A percentile compares a stretch with the other conserved stretches of the same genome.
Evolutionary conservation across 306 rosid genomes (phyloP).

Genomic region (Pterocarpus macrocarpus): DNA sequence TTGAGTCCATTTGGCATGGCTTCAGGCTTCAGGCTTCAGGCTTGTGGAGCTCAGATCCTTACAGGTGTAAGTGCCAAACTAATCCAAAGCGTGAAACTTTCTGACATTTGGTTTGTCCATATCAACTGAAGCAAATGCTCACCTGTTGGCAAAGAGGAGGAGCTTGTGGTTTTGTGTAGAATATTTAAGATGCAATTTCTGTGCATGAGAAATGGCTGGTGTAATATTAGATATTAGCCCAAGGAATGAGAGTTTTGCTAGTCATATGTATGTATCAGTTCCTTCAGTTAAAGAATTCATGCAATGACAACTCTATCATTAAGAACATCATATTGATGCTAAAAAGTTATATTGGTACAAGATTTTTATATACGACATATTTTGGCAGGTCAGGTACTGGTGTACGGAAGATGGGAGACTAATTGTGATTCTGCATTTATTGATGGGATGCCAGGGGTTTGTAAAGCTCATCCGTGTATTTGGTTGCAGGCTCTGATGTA

Average conservation of each 20-base stretch:
- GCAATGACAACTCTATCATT: constrained; percentile 54
- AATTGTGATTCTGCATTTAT: constrained; percentile 49
- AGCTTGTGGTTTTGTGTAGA: constrained; percentile 39
- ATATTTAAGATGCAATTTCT: constrained; percentile 48
- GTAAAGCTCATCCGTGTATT: constrained; percentile 39
- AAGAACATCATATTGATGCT: constrained; percentile 55
- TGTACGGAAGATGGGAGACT: constrained; percentile 60
- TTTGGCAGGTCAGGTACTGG: constrained; percentile 51
- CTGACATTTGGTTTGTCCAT: constrained; percentile 42
- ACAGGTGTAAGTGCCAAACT: constrained; percentile 40
- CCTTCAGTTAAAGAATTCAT: constrained; percentile 45
- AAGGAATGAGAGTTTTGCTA: constrained; percentile 47
- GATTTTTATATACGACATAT: constrained; percentile 29
- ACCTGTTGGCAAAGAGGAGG: constrained; percentile 48
- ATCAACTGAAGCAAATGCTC: constrained; percentile 45
- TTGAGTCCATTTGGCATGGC: constrained; percentile 44
- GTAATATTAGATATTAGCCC: constrained; percentile 29
- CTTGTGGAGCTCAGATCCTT: constrained; percentile 42
- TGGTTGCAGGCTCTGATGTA: constrained; percentile 52
- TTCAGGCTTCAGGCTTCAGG: constrained; percentile 37
- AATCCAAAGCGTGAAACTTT: constrained; percentile 40
- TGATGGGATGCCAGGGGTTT: constrained; percentile 48
- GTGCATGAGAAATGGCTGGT: constrained; percentile 41
- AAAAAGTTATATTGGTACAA: constrained; percentile 35
- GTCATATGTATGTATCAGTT: constrained; percentile 41